These are phyloP conservation scores for Suillus cothurnatus DNA, from an alignment of 768 basidiomycete species.

Conservation along the genomic window DNA sequence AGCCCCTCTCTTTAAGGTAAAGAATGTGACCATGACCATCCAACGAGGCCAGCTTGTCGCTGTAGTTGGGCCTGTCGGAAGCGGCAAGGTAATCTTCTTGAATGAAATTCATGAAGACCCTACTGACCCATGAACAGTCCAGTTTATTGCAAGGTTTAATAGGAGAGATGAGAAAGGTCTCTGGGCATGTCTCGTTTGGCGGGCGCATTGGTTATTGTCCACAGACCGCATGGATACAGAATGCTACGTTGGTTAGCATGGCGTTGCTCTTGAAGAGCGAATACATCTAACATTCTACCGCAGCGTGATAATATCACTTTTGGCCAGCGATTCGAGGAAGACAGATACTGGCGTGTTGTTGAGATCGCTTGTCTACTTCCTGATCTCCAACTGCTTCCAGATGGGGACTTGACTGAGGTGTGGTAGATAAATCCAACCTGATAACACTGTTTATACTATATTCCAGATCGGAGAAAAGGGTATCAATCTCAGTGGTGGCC, in stretches of 20 bases:
- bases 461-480: conserved; percentile 71
- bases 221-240: conserved; percentile 80
- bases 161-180: conserved; percentile 66
- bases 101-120: not conserved
- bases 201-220: conserved; percentile 72
- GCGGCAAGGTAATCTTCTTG: conserved; percentile 49
- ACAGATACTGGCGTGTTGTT: conserved; percentile 65
- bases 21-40: conserved; percentile 52
- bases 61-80: conserved; percentile 72
- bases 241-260: conserved; percentile 51
- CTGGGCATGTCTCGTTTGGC: conserved; percentile 59
- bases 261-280: not conserved
- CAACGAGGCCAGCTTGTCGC: conserved; percentile 61
- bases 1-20: conserved; percentile 44
- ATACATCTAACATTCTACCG: not conserved
- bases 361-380: conserved; percentile 59
- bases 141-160: conserved; percentile 63
- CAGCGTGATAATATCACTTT: conserved; percentile 71
- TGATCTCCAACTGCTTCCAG: conserved; percentile 65
- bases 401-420: conserved; percentile 76
- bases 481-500: conserved; percentile 66
- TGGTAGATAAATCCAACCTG: conserved; percentile 11
- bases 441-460: not conserved
- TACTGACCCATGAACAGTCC: conserved; percentile 34
- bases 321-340: conserved; percentile 63